These are phyloP conservation scores for Vanderwaltozyma polyspora DNA, from an alignment of 805 yeast species.

Conservation along the genomic window DNA sequence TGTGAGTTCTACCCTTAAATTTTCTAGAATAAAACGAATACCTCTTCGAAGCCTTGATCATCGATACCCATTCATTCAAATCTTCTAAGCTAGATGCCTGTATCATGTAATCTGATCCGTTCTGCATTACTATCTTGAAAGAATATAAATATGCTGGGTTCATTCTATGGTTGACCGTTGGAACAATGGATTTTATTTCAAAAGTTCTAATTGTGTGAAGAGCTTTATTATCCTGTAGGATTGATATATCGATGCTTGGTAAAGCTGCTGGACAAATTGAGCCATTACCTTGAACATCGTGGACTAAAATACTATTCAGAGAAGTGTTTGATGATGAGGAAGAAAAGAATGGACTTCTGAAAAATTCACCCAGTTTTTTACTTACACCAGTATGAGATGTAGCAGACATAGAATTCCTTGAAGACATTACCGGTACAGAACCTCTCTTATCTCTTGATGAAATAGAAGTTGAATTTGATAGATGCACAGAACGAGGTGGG, in stretches of 20 bases:
- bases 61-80: constrained; percentile 62
- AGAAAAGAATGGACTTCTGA: constrained; percentile 47
- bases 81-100: constrained; percentile 57
- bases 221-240: constrained; percentile 40
- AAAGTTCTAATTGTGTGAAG: constrained; percentile 34
- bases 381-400: constrained; percentile 23
- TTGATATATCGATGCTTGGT: constrained; percentile 41
- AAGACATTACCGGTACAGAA: constrained; percentile 11
- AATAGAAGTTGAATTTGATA: neutral
- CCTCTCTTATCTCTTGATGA: constrained; percentile 14
- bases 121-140: constrained; percentile 34
- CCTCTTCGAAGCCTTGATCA: constrained; percentile 31
- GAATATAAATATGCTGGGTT: constrained; percentile 13
- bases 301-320: constrained; percentile 23
- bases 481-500: neutral
- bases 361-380: constrained; percentile 46
- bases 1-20: constrained; percentile 30
- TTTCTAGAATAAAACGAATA: constrained; percentile 33
- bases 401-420: constrained; percentile 14
- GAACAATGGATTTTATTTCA: constrained; percentile 29
- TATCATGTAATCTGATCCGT: constrained; percentile 46
- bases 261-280: constrained; percentile 38
- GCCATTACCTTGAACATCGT: constrained; percentile 30
- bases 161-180: constrained; percentile 27
- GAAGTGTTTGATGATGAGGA: constrained; percentile 22